Base-by-base conservation (phyloP, 2,329 filamentous ascomycete genomes). In the Fusarium sp. region DNA sequence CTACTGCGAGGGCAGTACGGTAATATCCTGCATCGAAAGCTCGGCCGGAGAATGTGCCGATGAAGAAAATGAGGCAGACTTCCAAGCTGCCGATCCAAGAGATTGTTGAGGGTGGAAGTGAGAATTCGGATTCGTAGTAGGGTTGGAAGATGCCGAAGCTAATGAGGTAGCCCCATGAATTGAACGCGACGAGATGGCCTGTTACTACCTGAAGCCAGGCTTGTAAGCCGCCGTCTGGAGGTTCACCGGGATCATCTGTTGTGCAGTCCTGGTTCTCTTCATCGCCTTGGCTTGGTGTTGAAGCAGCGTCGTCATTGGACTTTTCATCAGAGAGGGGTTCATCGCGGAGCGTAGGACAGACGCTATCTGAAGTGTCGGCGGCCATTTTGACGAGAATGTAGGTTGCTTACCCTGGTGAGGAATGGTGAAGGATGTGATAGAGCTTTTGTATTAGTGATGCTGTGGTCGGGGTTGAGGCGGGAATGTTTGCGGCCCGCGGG, bases 11-110 rank as follows among this genome's bases (percentile, higher is more conserved):
- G 3, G 80, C 77, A 1, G 72, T 58, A 3, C 79, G 78, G 33
- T 79, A 80, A 60, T 84, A 82, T 0, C 85, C 85, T 4, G 80
- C 80, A 44, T 87, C 85, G 41, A 81, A 81, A 2, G 82, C 76
- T 1, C 82, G 78, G 4, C 85, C 85, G 5, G 83, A 81, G 46
- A 85, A 79, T 3, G 82, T 78, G 1, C 84, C 84, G 38, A 82
- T 76, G 19, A 81, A 76, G 56, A 82, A 83, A 27, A 85, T 74
- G 25, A 86, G 78, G 23, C 82, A 85, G 15, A 83, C 79, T 66
- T 87, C 83, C 2, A 87, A 69, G 21, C 84, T 85, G 7, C 85
- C 85, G 23, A 87, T 83, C 86, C 86, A 87, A 3, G 86, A 82
- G 27, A 87, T 80, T 19, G 80, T 77, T 5, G 83, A 82, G 1